These are phyloP conservation scores for Hydnum rufescens DNA, from an alignment of 768 basidiomycete genomes.

Conservation along the genomic window DNA sequence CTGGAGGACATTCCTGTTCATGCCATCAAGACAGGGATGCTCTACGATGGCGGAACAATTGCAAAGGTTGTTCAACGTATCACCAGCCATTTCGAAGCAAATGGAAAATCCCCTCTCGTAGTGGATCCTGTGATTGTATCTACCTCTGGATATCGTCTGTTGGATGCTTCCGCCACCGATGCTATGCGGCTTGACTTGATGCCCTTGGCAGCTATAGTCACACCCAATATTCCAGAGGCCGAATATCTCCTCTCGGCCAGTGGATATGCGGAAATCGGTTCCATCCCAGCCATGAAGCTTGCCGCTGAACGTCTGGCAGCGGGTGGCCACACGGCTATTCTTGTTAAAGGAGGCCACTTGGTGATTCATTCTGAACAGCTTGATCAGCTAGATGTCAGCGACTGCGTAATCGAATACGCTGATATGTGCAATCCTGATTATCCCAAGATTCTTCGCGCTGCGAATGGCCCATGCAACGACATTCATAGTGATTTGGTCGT, in stretches of 20 bases:
- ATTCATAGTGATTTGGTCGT: slow-evolving; percentile 12
- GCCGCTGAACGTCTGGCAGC: slow-evolving; percentile 31
- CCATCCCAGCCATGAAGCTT: slow-evolving; percentile 38
- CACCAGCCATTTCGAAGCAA: slow-evolving; percentile 17
- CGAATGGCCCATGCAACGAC: too few species aligned
- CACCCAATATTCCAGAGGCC: slow-evolving; percentile 72
- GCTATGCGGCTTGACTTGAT: slow-evolving; percentile 42
- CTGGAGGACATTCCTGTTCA: slow-evolving; percentile 48
- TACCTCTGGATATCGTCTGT: slow-evolving; percentile 66
- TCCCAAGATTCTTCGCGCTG: slow-evolving; percentile 32
- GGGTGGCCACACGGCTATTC: slow-evolving; percentile 34
- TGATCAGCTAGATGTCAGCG: slow-evolving; percentile 24
- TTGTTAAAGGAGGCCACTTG: slow-evolving; percentile 79
- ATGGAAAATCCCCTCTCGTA: slow-evolving; percentile 33
- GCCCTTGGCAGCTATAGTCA: slow-evolving; percentile 51
- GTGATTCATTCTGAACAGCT: neutral
- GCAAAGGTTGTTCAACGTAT: slow-evolving; percentile 24
- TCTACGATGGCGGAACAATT: slow-evolving; percentile 39
- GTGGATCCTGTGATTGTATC: slow-evolving; percentile 86
- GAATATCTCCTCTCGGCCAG: slow-evolving; percentile 48
- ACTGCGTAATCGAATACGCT: slow-evolving; percentile 16
- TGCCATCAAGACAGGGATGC: slow-evolving; percentile 83
- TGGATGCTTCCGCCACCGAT: slow-evolving; percentile 44
- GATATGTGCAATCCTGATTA: slow-evolving; percentile 13
- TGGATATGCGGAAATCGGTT: slow-evolving; percentile 13